Conservation (phyloP, 176 grass and related monocot genomes). For the Oryza meyeriana region DNA sequence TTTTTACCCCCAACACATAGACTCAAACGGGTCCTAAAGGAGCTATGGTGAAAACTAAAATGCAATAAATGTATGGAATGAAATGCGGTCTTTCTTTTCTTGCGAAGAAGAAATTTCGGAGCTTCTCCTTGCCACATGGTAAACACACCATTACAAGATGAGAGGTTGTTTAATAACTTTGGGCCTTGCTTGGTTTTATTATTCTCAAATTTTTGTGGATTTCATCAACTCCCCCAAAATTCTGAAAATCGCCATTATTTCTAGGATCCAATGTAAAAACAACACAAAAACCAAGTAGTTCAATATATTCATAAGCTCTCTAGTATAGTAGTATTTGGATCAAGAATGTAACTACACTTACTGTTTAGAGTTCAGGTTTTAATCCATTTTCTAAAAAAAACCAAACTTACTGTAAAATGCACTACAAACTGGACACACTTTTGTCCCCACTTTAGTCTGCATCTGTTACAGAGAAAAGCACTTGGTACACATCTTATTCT, state of each 20-base stretch:
- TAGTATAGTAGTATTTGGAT: not conserved
- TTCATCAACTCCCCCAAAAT: not conserved
- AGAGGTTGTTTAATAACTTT: not conserved
- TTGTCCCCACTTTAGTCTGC: slow-evolving; percentile 17
- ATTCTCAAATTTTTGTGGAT: not conserved
- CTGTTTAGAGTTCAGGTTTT: too few relatives aligned
- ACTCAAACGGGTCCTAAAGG: too few relatives aligned
- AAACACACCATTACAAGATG: too few relatives aligned
- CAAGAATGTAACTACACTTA: not conserved
- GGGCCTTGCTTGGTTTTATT: not conserved
- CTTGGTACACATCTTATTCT: not conserved
- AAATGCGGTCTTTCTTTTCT: too few relatives aligned
- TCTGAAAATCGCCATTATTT: not conserved
- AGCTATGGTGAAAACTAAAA: too few relatives aligned
- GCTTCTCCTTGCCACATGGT: too few relatives aligned
- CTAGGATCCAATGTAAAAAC: not conserved
- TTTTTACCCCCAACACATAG: too few relatives aligned
- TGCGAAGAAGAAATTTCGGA: too few relatives aligned
- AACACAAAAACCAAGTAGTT: not conserved
- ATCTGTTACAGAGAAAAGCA: slow-evolving; percentile 26
- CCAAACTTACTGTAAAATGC: not conserved
- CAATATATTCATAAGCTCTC: not conserved
- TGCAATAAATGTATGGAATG: too few relatives aligned
- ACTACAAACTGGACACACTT: not conserved
- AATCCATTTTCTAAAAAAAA: too few relatives aligned